A percentile compares a stretch with the other conserved stretches of the same genome.
Conservation (phyloP, 768 basidiomycete species). For the Podaxis rugospora region DNA sequence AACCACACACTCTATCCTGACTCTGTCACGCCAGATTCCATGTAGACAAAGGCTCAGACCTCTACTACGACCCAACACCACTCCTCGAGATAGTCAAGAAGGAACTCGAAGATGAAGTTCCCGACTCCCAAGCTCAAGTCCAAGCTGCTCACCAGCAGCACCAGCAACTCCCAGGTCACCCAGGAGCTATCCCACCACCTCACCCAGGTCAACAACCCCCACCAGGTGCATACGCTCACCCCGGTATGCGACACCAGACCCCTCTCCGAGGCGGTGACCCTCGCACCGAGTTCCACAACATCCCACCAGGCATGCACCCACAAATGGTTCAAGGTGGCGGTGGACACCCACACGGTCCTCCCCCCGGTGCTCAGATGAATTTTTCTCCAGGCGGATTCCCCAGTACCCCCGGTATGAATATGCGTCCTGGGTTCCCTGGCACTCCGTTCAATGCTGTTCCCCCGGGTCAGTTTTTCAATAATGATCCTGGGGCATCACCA, state of each 20-base stretch:
- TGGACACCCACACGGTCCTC: constrained; percentile 13
- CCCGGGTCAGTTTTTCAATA: constrained; percentile 16
- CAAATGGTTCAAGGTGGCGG: constrained; percentile 20
- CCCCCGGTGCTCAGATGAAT: constrained; percentile 22
- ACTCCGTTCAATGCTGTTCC: constrained; percentile 21
- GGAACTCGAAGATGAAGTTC: constrained; percentile 33
- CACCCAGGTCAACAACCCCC: constrained; percentile 17
- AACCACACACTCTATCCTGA: not conserved
- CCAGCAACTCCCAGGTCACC: constrained; percentile 22
- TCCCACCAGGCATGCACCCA: constrained; percentile 21
- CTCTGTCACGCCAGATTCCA: constrained; percentile 47
- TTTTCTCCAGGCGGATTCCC: constrained; percentile 22
- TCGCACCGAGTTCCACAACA: constrained; percentile 16
- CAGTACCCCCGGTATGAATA: constrained; percentile 22
- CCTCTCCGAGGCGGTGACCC: constrained; percentile 27
- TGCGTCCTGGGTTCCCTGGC: constrained; percentile 13
- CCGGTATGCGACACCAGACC: constrained; percentile 25
- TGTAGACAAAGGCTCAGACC: constrained; percentile 66
- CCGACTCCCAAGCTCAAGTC: constrained; percentile 24
- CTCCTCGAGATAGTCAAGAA: constrained; percentile 51
- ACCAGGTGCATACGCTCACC: constrained; percentile 12
- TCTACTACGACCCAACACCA: constrained; percentile 69
- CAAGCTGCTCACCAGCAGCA: constrained; percentile 20
- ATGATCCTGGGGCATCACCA: constrained; percentile 6
- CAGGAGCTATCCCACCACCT: constrained; percentile 19